phyloP scores from a whole-genome alignment of 495 filamentous ascomycete genomes.

The Friedmanniomyces simplex region DNA sequence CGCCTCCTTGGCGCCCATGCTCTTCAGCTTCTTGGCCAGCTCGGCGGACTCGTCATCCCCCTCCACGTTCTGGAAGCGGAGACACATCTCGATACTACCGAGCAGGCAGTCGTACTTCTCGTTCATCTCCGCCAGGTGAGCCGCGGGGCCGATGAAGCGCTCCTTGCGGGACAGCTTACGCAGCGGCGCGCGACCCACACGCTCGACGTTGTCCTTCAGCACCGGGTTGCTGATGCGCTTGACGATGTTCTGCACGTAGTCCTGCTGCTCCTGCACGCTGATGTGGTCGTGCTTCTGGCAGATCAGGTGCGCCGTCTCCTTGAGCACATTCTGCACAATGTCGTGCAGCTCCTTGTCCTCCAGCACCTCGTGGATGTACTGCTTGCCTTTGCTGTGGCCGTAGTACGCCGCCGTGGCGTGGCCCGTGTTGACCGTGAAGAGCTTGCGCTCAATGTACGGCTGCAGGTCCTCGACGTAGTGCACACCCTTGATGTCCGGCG shows the following conservation, averaged over 20 bases:
- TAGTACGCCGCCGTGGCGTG: constrained; percentile 97
- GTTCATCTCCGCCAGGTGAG: constrained; percentile 68
- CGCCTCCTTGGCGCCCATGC: constrained; percentile 55
- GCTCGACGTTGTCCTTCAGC: constrained; percentile 84
- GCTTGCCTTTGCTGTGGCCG: constrained; percentile 71
- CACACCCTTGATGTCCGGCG: constrained; percentile 73
- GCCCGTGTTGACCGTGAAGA: constrained; percentile 97
- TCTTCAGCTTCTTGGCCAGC: constrained; percentile 71
- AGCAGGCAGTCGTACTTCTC: constrained; percentile 59
- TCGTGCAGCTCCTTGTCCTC: constrained; percentile 56
- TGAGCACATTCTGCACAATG: constrained; percentile 62
- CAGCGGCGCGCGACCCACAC: constrained; percentile 88
- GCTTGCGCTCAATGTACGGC: constrained; percentile 97
- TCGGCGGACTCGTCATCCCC: constrained; percentile 78
- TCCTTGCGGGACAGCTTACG: constrained; percentile 88
- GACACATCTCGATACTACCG: constrained; percentile 70
- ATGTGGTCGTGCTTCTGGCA: constrained; percentile 70
- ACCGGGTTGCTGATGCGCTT: constrained; percentile 89
- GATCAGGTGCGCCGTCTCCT: constrained; percentile 77
- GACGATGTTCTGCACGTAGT: constrained; percentile 87
- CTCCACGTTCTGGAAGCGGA: constrained; percentile 85
- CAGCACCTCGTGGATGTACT: constrained; percentile 77
- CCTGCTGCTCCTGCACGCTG: constrained; percentile 61
- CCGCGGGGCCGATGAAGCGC: constrained; percentile 86
- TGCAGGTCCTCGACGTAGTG: constrained; percentile 83